phyloP scores from a whole-genome alignment of 2,329 filamentous ascomycete species.

The Ascochyta pisi region DNA sequence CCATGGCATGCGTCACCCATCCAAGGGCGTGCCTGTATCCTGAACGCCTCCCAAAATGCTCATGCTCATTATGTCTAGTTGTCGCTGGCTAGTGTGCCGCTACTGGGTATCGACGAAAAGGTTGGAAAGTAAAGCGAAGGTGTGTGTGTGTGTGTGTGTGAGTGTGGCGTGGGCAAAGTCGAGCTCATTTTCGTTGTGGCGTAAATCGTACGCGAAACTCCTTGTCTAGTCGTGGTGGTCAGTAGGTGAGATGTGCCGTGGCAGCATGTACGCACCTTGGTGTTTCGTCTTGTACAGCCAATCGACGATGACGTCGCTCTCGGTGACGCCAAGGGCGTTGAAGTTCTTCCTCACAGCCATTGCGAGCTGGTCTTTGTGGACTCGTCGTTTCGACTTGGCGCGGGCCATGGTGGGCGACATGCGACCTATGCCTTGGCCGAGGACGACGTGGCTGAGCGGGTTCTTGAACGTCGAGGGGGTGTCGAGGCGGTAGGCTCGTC shows the following conservation, averaged over 20 bases:
- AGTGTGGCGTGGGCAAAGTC: slow-evolving; percentile 19
- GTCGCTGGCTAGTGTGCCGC: slow-evolving; percentile 29
- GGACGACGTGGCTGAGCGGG: slow-evolving; percentile 58
- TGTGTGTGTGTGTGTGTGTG: not conserved
- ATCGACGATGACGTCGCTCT: slow-evolving; percentile 83
- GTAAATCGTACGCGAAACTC: slow-evolving; percentile 56
- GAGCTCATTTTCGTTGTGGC: slow-evolving; percentile 43
- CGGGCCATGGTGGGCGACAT: slow-evolving; percentile 79
- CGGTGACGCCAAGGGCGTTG: slow-evolving; percentile 77
- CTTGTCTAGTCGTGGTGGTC: slow-evolving; percentile 48
- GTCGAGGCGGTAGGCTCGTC: slow-evolving; percentile 73
- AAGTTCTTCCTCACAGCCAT: slow-evolving; percentile 81
- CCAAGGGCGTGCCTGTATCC: slow-evolving; percentile 16
- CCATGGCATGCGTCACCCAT: slow-evolving; percentile 9
- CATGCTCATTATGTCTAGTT: slow-evolving; percentile 38
- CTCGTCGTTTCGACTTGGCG: slow-evolving; percentile 67
- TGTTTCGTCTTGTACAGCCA: slow-evolving; percentile 75
- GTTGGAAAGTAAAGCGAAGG: slow-evolving; percentile 35
- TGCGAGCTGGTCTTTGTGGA: slow-evolving; percentile 75
- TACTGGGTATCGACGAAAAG: slow-evolving; percentile 46
- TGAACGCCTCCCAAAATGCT: slow-evolving; percentile 37
- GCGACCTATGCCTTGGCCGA: slow-evolving; percentile 67
- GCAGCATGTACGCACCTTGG: slow-evolving; percentile 54
- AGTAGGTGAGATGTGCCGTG: not conserved
- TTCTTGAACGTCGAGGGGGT: slow-evolving; percentile 72